phyloP scores from a whole-genome alignment of 2,329 filamentous ascomycete genomes.

The Chaetomiaceae sp. region DNA sequence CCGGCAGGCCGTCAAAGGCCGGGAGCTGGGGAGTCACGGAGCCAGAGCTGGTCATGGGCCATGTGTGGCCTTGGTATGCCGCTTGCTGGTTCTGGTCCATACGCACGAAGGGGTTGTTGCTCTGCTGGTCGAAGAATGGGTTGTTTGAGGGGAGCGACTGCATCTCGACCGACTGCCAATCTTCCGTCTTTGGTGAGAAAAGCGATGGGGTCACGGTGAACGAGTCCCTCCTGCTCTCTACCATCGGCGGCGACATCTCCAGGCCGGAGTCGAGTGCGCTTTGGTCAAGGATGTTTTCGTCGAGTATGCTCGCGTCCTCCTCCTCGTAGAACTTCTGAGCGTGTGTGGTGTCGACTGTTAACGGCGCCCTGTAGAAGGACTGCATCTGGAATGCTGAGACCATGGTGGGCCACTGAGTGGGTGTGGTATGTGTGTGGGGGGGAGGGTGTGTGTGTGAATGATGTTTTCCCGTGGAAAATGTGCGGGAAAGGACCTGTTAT shows the following conservation, averaged over 20 bases:
- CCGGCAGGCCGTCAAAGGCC: conserved; percentile 58
- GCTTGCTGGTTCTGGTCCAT: conserved; percentile 48
- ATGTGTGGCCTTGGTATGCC: conserved; percentile 42
- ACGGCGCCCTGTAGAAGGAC: conserved; percentile 45
- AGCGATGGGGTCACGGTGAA: conserved; percentile 54
- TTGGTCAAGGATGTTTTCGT: conserved; percentile 58
- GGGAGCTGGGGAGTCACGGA: conserved; percentile 67
- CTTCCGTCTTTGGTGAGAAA: conserved; percentile 61
- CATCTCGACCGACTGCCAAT: conserved; percentile 62
- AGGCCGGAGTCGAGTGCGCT: conserved; percentile 55
- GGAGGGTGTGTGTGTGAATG: conserved; percentile 9
- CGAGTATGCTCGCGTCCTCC: conserved; percentile 55
- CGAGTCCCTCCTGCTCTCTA: conserved; percentile 58
- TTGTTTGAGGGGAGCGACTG: conserved; percentile 60
- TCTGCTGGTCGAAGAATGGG: conserved; percentile 53
- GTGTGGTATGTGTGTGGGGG: conserved; percentile 8
- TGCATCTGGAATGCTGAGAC: conserved; percentile 49
- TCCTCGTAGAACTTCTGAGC: conserved; percentile 57
- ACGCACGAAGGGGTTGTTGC: conserved; percentile 64
- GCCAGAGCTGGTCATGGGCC: conserved; percentile 63
- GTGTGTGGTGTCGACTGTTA: conserved; percentile 51
- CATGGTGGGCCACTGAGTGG: conserved; percentile 36
- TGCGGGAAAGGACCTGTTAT: conserved; percentile 24
- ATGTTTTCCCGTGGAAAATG: conserved; percentile 9
- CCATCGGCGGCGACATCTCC: conserved; percentile 60